Conservation (phyloP, 371 early-diverging fungal species). For the Paramicrosporidium saccamoebae region DNA sequence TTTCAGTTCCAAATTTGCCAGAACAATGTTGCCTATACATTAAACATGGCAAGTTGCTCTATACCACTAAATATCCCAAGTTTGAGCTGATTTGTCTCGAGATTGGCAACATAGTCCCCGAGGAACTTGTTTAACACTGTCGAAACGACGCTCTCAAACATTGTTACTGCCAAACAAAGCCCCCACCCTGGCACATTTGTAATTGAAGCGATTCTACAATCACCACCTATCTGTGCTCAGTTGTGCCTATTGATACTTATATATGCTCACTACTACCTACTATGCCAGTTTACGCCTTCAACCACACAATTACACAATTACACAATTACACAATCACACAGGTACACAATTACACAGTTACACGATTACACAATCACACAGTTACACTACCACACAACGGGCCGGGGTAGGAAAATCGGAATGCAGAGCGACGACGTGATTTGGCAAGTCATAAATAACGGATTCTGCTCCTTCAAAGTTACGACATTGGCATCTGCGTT, state of each 20-base stretch:
- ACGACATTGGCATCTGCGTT: conserved; percentile 30
- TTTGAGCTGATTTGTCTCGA: conserved; percentile 75
- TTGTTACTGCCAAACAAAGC: conserved; percentile 6
- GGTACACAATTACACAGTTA: no score
- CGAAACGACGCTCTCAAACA: conserved; percentile 68
- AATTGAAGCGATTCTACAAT: no score
- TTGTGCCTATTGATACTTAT: no score
- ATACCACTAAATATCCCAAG: conserved; percentile 86
- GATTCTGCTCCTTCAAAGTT: conserved; percentile 86
- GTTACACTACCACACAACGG: no score
- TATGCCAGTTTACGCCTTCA: no score
- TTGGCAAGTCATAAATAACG: conserved; percentile 67
- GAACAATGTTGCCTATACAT: conserved; percentile 54
- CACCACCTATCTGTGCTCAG: no score
- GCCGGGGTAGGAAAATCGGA: no score
- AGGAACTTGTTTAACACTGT: conserved; percentile 60
- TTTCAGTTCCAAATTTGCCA: conserved; percentile 54
- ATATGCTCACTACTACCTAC: no score
- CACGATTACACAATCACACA: no score
- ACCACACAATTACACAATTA: no score
- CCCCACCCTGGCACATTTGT: no score
- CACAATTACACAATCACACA: no score
- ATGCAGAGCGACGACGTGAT: conserved; percentile 29
- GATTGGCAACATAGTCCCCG: conserved; percentile 77
- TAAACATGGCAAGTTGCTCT: conserved; percentile 1